These are phyloP conservation scores for Sugiyamaella boreocaroliniensis DNA, from an alignment of 805 yeast species.

Conservation along the genomic window DNA sequence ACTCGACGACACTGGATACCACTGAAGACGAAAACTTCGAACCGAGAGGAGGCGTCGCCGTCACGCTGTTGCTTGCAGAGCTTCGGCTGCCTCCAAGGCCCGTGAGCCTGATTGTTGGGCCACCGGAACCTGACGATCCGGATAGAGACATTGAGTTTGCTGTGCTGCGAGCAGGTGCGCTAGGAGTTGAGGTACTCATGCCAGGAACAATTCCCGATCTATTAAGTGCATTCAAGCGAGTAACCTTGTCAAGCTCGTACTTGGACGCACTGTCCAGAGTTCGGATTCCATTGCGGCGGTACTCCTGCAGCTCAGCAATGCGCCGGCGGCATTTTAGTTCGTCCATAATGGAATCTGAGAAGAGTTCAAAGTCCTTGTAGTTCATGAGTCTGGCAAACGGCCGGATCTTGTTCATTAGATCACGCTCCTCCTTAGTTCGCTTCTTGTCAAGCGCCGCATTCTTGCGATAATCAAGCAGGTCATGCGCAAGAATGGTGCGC, in stretches of 20 bases:
- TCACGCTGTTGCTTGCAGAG: background rate
- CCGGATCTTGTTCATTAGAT: constrained; percentile 64
- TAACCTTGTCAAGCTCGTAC: constrained; percentile 81
- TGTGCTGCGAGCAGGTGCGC: constrained; percentile 7
- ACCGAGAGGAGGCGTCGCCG: background rate
- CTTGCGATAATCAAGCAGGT: constrained; percentile 75
- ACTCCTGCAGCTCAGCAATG: constrained; percentile 85
- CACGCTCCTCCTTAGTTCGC: constrained; percentile 84
- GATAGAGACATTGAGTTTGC: constrained; percentile 11
- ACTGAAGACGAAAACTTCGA: constrained; percentile 7
- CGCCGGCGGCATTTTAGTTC: constrained; percentile 75
- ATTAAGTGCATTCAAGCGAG: constrained; percentile 56
- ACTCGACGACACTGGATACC: background rate
- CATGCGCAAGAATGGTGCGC: constrained; percentile 68
- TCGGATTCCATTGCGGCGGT: constrained; percentile 86
- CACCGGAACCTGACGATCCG: background rate
- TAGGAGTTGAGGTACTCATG: constrained; percentile 12
- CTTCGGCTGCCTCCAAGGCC: background rate
- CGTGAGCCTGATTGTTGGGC: background rate
- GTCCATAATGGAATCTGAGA: constrained; percentile 62
- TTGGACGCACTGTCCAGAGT: constrained; percentile 74
- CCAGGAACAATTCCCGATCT: constrained; percentile 34
- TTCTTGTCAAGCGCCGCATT: constrained; percentile 77
- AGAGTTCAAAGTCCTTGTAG: constrained; percentile 69
- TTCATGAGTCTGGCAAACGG: constrained; percentile 78